Evolutionary conservation across 192 early-diverging fungal genomes (phyloP).

Genomic region (Lunasporangiospora selenospora): DNA sequence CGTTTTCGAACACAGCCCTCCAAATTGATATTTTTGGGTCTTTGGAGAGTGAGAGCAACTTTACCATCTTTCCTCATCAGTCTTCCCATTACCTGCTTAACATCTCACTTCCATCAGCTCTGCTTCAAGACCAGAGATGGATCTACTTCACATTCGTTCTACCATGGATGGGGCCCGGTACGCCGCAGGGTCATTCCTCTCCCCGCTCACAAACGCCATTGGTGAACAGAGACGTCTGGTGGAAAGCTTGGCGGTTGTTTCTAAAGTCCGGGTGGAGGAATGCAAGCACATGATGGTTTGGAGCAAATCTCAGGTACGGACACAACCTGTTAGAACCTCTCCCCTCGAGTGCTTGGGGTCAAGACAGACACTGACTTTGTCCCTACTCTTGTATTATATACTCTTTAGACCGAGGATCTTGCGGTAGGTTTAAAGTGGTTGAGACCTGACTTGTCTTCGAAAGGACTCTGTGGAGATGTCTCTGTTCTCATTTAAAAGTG

Average conservation of each 20-base stretch:
- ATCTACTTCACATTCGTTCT: slow-evolving; percentile 26
- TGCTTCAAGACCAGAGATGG: slow-evolving; percentile 11
- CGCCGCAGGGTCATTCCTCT: slow-evolving; percentile 35
- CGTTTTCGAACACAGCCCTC: too few species aligned
- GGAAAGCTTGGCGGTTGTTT: slow-evolving; percentile 25
- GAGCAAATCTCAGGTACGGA: slow-evolving; percentile 43
- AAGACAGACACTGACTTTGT: background rate
- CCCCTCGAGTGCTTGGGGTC: background rate
- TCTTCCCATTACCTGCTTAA: too few species aligned
- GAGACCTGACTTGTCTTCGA: background rate
- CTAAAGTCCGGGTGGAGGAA: slow-evolving; percentile 45
- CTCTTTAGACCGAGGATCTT: slow-evolving; percentile 43
- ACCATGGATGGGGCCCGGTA: slow-evolving; percentile 23
- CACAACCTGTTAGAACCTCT: background rate
- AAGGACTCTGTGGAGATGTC: too few species aligned
- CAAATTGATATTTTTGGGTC: too few species aligned
- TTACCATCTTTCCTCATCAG: too few species aligned
- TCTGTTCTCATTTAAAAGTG: background rate
- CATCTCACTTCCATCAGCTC: too few species aligned
- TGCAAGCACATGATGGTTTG: slow-evolving; percentile 50
- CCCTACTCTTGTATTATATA: background rate
- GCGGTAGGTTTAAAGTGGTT: slow-evolving; percentile 25
- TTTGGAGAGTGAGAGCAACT: too few species aligned
- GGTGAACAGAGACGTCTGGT: slow-evolving; percentile 35
- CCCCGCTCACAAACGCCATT: slow-evolving; percentile 43